Evolutionary conservation across 768 basidiomycete genomes (phyloP), one percentile per base, ranked within the genome.

Genomic region (Suillus plorans): DNA sequence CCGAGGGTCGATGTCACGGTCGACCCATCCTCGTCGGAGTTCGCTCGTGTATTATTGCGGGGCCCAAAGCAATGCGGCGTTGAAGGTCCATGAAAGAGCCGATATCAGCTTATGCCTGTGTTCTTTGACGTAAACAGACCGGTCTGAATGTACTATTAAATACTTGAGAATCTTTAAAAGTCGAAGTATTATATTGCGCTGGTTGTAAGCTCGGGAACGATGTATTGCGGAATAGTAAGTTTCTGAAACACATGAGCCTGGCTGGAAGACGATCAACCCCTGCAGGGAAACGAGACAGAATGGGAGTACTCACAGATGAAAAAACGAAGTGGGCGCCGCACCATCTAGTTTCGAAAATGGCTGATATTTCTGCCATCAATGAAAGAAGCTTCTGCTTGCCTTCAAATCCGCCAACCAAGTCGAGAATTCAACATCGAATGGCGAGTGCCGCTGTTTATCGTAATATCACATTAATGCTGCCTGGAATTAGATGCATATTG

Each of bases 241-340:
- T 68, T 81, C 83, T 69, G 63, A 83, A 82, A n/a, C 77, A 65
- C 58, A 85, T 82, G 6, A 83, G 67, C 18, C 80, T 78, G 39
- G 76, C 82, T 84, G 53, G 7, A 28, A 62, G 13, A 52, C 7
- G 13, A 45, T 55, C 12, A 52, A 28, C 7, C 10, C 22, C 3
- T 20, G 8, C 12, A 14, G 39, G 47, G 22, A 12, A 28, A 34
- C 6, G 12, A 41, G 47, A 44, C 6, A 25, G 47, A 22, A 22
- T 36, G 7, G n/a, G 25, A 12, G 10, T 37, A 58, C 55, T 44
- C n/a, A 58, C 41, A 63, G 37, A 49, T 37, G 6, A 58, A 58
- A 50, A 62, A 28, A 65, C n/a, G 4, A 56, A 57, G 20, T 65
- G 36, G 41, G 52, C 55, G 14, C 60, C 18, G 18, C 53, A 61